phyloP scores from a whole-genome alignment of 2,329 filamentous ascomycete genomes.

The Alternaria alternata region DNA sequence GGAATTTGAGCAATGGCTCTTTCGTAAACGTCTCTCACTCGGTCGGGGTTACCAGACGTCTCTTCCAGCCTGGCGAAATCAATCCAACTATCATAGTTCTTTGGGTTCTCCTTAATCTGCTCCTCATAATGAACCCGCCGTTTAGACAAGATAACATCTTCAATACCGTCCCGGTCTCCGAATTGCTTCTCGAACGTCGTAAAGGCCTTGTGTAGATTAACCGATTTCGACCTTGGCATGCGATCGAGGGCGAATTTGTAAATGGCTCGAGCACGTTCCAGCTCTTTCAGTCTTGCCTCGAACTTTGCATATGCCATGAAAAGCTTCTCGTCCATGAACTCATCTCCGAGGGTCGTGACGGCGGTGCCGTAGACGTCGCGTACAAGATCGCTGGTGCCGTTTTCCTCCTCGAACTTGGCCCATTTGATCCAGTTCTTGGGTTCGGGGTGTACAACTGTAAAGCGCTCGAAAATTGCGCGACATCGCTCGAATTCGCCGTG shows the following conservation, averaged over 20 bases:
- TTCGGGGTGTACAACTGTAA: constrained; percentile 69
- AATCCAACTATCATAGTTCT: constrained; percentile 98
- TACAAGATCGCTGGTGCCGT: constrained; percentile 88
- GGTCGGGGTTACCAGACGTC: constrained; percentile 79
- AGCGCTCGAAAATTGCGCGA: constrained; percentile 87
- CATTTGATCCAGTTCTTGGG: constrained; percentile 76
- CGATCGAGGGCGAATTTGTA: constrained; percentile 97
- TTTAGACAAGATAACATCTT: constrained; percentile 95
- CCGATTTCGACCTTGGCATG: constrained; percentile 85
- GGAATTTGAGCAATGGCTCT: constrained; percentile 94
- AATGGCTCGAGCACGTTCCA: constrained; percentile 90
- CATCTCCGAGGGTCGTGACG: constrained; percentile 88
- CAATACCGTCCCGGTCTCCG: constrained; percentile 89
- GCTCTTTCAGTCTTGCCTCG: constrained; percentile 93
- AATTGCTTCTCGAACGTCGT: constrained; percentile 99
- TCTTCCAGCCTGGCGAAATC: constrained; percentile 94
- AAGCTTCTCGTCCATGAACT: constrained; percentile 94
- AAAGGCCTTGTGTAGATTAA: constrained; percentile 88
- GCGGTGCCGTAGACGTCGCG: constrained; percentile 90
- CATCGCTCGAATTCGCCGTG: constrained; percentile 92
- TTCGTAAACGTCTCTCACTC: constrained; percentile 92
- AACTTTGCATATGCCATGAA: constrained; percentile 97
- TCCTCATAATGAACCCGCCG: constrained; percentile 93
- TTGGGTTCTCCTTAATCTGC: constrained; percentile 89
- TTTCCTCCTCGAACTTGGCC: constrained; percentile 96